Conservation (phyloP, 2,329 filamentous ascomycete genomes). For the Arachnomyces sp. region DNA sequence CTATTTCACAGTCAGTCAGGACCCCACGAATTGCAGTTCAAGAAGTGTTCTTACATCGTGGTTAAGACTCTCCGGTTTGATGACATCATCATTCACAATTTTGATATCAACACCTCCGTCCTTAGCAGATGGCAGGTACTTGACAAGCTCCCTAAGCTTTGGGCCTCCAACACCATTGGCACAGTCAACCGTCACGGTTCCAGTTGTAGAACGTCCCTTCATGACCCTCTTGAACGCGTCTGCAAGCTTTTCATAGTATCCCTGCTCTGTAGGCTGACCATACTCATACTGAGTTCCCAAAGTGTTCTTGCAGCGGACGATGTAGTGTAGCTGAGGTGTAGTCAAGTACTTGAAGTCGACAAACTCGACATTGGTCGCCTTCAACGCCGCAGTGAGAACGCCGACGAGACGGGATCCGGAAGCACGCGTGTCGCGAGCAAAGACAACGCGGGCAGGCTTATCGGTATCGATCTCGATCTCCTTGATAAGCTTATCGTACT, state of each 20-base stretch:
- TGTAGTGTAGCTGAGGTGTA: constrained; percentile 95
- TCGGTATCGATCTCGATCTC: constrained; percentile 67
- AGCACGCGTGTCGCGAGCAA: constrained; percentile 84
- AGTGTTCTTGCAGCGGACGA: constrained; percentile 90
- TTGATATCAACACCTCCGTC: constrained; percentile 70
- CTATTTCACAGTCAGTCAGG: constrained; percentile 35
- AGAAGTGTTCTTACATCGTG: constrained; percentile 55
- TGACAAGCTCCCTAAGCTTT: constrained; percentile 78
- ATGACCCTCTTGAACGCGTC: constrained; percentile 78
- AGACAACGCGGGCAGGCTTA: constrained; percentile 69
- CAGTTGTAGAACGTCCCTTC: constrained; percentile 63
- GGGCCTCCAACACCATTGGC: constrained; percentile 95
- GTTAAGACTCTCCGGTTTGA: constrained; percentile 83
- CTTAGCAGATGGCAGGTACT: constrained; percentile 61
- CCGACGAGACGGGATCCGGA: constrained; percentile 77
- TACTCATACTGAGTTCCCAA: constrained; percentile 79
- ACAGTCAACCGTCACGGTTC: constrained; percentile 77
- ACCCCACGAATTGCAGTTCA: not conserved
- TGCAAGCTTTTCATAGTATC: constrained; percentile 90
- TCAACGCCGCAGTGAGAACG: constrained; percentile 70
- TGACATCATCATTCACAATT: constrained; percentile 85
- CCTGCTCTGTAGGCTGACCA: constrained; percentile 77
- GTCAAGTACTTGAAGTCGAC: constrained; percentile 87
- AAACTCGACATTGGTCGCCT: constrained; percentile 63
- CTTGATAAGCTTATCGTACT: constrained; percentile 67